These are phyloP conservation scores for Escallonia herrerae DNA, from an alignment of 129 eudicot species.

Conservation along the genomic window DNA sequence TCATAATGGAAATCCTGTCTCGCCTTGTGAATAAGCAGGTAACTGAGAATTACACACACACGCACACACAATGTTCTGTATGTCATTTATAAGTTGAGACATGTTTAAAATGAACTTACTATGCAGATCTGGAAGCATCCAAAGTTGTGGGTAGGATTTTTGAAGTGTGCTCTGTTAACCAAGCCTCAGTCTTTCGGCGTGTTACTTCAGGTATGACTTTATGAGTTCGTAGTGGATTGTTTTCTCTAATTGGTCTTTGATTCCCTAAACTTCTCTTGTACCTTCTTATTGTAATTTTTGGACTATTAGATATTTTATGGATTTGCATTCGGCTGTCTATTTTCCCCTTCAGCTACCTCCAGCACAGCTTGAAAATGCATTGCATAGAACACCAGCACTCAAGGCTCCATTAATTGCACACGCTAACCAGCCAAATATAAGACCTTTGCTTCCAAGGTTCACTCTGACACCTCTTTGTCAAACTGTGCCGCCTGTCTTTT, in stretches of 20 bases:
- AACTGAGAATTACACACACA: slow-evolving; percentile 1
- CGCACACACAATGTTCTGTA: not conserved
- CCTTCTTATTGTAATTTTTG: not conserved
- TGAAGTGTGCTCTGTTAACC: slow-evolving; percentile 83
- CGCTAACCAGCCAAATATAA: slow-evolving; percentile 68
- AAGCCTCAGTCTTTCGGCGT: slow-evolving; percentile 85
- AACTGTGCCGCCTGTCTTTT: not conserved
- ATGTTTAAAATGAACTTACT: not conserved
- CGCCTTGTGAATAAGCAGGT: slow-evolving; percentile 99
- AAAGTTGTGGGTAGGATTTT: slow-evolving; percentile 96
- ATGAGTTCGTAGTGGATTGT: not conserved
- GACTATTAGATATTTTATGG: not conserved
- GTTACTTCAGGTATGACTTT: slow-evolving; percentile 77
- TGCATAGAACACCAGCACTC: slow-evolving; percentile 62
- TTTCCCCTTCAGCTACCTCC: slow-evolving; percentile 62
- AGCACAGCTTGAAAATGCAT: slow-evolving; percentile 80
- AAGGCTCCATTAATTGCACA: slow-evolving; percentile 76
- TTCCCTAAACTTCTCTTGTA: not conserved
- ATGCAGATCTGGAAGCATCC: slow-evolving; percentile 93
- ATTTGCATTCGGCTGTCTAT: not conserved
- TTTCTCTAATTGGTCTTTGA: not conserved
- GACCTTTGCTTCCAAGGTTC: slow-evolving; percentile 87
- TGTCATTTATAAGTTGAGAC: slow-evolving; percentile 2
- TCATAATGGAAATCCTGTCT: slow-evolving; percentile 85
- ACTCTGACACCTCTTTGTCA: not conserved